Evolutionary conservation across 495 filamentous ascomycete species (phyloP).

Genomic region (Talaromyces liani): DNA sequence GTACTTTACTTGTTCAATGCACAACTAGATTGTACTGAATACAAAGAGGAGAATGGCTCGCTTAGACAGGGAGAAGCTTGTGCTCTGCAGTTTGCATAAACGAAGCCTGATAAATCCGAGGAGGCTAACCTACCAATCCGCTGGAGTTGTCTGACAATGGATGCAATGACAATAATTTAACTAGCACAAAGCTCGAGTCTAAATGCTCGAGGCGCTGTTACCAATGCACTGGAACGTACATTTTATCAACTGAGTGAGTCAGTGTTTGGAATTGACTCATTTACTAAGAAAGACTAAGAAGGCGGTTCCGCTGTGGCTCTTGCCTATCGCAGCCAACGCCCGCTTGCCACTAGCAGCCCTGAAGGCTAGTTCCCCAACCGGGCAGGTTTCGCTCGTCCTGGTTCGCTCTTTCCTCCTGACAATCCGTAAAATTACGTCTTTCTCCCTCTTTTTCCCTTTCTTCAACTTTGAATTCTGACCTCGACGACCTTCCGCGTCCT

Average conservation of each 20-base stretch:
- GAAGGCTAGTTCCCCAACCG: not conserved
- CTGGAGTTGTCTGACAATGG: not conserved
- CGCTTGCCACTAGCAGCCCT: not conserved
- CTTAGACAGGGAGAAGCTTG: not conserved
- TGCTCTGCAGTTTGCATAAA: not conserved
- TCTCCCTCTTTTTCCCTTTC: not conserved
- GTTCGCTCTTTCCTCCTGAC: not conserved
- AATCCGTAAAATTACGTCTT: not conserved
- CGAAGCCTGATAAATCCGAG: not conserved
- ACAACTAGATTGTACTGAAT: not conserved
- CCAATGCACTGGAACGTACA: not conserved
- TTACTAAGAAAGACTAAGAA: not conserved
- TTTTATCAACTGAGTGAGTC: not conserved
- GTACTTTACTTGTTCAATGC: not conserved
- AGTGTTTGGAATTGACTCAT: not conserved
- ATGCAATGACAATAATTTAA: not conserved
- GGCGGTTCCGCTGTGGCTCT: not conserved
- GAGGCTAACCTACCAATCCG: not conserved
- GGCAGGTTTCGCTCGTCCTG: not conserved
- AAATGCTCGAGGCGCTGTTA: not conserved
- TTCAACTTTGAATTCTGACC: not conserved
- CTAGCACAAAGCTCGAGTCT: not conserved
- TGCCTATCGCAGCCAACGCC: not conserved
- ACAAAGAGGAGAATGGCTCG: not conserved
- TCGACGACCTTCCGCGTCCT: not conserved